Percentiles rank a stretch among this genome's conserved stretches.
These are phyloP conservation scores for Aspergillus sp. DNA, from an alignment of 2,329 filamentous ascomycete species.

Conservation along the genomic window DNA sequence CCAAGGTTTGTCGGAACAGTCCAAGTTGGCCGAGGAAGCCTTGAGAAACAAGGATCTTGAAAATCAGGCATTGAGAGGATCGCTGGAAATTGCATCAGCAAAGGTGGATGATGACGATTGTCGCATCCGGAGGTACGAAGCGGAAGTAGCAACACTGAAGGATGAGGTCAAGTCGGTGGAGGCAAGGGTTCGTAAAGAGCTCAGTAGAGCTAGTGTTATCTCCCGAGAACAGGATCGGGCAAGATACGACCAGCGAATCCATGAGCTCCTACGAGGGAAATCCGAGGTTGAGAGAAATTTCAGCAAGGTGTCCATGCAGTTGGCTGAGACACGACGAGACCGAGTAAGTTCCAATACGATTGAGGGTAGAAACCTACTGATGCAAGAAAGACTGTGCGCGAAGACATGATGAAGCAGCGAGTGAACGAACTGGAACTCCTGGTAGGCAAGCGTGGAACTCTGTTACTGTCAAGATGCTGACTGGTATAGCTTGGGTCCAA, in stretches of 20 bases:
- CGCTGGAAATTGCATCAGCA: constrained; percentile 21
- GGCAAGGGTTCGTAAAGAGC: constrained; percentile 32
- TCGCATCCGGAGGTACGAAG: constrained; percentile 20
- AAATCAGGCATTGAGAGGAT: constrained; percentile 20
- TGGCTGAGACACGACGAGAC: constrained; percentile 22
- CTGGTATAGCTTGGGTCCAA: constrained; percentile 23
- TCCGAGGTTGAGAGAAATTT: constrained; percentile 21
- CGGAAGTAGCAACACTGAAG: constrained; percentile 25
- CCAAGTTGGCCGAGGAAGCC: constrained; percentile 18
- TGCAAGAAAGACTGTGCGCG: not conserved
- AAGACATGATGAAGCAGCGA: constrained; percentile 6
- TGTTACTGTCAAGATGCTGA: constrained; percentile 16
- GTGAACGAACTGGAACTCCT: constrained; percentile 15
- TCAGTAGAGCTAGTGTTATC: constrained; percentile 33
- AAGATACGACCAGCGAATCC: constrained; percentile 33
- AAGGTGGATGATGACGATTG: constrained; percentile 22
- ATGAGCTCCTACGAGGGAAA: constrained; percentile 32
- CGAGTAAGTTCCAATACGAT: constrained; percentile 24
- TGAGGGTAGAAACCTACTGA: not conserved
- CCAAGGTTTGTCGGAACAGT: constrained; percentile 23
- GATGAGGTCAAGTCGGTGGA: constrained; percentile 27
- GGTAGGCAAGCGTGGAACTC: constrained; percentile 17
- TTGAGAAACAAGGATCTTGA: constrained; percentile 25
- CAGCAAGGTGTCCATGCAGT: constrained; percentile 21
- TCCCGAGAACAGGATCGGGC: constrained; percentile 31